A percentile compares a stretch with the other conserved stretches of the same genome.
Evolutionary conservation across 495 filamentous ascomycete species (phyloP).

Genomic region (Xylaria palmicola): DNA sequence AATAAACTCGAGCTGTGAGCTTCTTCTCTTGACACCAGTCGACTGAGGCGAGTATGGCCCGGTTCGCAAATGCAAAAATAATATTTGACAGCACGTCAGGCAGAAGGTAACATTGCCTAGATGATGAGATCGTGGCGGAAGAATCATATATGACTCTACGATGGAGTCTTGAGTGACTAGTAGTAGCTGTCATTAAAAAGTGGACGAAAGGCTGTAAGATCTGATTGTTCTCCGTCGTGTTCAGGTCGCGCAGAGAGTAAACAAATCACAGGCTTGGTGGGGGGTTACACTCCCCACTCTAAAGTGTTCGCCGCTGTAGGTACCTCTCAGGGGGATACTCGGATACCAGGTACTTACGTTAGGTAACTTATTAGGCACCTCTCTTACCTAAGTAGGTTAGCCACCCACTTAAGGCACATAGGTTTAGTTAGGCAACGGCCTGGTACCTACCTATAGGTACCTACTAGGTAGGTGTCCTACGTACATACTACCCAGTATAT

Average conservation of each 20-base stretch:
- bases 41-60: not conserved
- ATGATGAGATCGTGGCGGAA: too few relatives aligned
- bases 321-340: not conserved
- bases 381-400: too few relatives aligned
- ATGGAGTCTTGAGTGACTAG: not conserved
- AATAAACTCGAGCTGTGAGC: slow-evolving; percentile 54
- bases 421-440: too few relatives aligned
- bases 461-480: too few relatives aligned
- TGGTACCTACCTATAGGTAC: too few relatives aligned
- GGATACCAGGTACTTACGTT: not conserved
- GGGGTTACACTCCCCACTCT: not conserved
- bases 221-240: not conserved
- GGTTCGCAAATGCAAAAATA: not conserved
- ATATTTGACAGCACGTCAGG: not conserved
- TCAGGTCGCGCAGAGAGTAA: not conserved
- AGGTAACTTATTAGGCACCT: too few relatives aligned
- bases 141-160: not conserved
- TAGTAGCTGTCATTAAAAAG: not conserved
- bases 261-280: slow-evolving; percentile 8
- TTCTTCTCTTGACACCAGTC: slow-evolving; percentile 37
- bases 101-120: too few relatives aligned
- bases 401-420: too few relatives aligned
- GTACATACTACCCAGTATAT: too few relatives aligned
- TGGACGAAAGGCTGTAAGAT: not conserved
- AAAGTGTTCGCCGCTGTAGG: not conserved